phyloP scores from a whole-genome alignment of 305 asterid species.

The Coffea humblotiana region DNA sequence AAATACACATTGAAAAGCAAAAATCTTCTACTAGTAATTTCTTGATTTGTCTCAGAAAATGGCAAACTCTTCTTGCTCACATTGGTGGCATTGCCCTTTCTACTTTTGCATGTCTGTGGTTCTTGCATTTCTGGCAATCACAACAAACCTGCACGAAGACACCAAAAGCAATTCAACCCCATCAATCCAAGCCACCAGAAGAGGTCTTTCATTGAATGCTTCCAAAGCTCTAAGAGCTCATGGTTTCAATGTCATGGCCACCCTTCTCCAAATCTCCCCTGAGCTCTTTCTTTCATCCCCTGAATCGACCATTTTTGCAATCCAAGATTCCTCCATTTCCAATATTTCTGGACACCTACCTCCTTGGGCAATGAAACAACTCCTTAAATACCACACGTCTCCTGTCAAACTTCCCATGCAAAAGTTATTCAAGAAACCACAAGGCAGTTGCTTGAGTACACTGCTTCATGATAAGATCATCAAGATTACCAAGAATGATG shows the following conservation, averaged over 20 bases:
- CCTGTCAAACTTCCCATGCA: conserved; percentile 45
- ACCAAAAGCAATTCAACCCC: conserved; percentile 18
- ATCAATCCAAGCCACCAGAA: conserved; percentile 16
- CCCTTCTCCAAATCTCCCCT: conserved; percentile 76
- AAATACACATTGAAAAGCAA: neutral
- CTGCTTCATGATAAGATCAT: conserved; percentile 29
- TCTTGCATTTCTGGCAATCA: conserved; percentile 49
- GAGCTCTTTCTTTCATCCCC: conserved; percentile 56
- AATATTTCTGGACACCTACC: conserved; percentile 40
- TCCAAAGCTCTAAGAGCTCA: conserved; percentile 58
- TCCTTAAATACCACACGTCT: conserved; percentile 59
- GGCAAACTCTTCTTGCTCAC: conserved; percentile 55
- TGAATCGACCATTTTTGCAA: conserved; percentile 63
- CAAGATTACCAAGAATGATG: conserved; percentile 42
- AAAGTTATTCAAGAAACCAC: conserved; percentile 41
- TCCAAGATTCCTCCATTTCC: conserved; percentile 63
- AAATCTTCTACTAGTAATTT: neutral
- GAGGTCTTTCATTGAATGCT: conserved; percentile 47
- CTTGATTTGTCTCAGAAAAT: conserved; percentile 19
- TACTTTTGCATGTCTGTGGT: conserved; percentile 47
- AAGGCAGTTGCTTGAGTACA: conserved; percentile 54
- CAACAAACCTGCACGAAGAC: conserved; percentile 31
- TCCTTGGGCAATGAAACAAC: conserved; percentile 55
- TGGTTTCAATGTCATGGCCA: conserved; percentile 61
- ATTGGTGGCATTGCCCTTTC: conserved; percentile 63